These are phyloP conservation scores for Xylaria arbuscula DNA, from an alignment of 2,329 filamentous ascomycete genomes.

Conservation along the genomic window DNA sequence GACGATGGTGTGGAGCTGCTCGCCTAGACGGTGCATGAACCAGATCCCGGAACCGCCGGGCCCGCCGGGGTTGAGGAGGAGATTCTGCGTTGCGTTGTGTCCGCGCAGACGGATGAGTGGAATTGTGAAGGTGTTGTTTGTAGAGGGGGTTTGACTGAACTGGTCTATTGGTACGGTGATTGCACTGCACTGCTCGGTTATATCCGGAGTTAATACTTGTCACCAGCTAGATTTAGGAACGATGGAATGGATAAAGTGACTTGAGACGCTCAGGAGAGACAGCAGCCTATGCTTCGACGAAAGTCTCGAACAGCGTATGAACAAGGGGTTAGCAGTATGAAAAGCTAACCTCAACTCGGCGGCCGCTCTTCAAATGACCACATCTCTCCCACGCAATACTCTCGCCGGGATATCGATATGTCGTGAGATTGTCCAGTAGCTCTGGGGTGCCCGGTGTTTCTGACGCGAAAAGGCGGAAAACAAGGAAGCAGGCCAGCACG, in stretches of 20 bases:
- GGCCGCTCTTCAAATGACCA: constrained; percentile 51
- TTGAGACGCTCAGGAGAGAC: neutral
- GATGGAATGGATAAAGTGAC: neutral
- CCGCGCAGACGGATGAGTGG: constrained; percentile 59
- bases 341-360: constrained; percentile 49
- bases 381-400: constrained; percentile 55
- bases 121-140: constrained; percentile 56
- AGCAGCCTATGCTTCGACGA: neutral
- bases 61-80: constrained; percentile 61
- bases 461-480: constrained; percentile 3
- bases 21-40: constrained; percentile 52
- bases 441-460: neutral
- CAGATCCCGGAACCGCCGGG: constrained; percentile 58
- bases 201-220: neutral
- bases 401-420: constrained; percentile 50
- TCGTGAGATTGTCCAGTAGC: too few relatives aligned
- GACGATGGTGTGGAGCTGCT: constrained; percentile 51
- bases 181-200: constrained; percentile 49
- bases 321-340: neutral
- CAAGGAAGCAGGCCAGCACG: neutral
- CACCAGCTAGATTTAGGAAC: too few relatives aligned
- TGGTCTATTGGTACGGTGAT: constrained; percentile 61
- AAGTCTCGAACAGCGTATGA: neutral
- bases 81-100: constrained; percentile 55
- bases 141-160: constrained; percentile 51